Percentiles rank a stretch among this genome's conserved stretches.
phyloP scores from a whole-genome alignment of 2,329 filamentous ascomycete genomes.

The Rugonectria rugulosa region DNA sequence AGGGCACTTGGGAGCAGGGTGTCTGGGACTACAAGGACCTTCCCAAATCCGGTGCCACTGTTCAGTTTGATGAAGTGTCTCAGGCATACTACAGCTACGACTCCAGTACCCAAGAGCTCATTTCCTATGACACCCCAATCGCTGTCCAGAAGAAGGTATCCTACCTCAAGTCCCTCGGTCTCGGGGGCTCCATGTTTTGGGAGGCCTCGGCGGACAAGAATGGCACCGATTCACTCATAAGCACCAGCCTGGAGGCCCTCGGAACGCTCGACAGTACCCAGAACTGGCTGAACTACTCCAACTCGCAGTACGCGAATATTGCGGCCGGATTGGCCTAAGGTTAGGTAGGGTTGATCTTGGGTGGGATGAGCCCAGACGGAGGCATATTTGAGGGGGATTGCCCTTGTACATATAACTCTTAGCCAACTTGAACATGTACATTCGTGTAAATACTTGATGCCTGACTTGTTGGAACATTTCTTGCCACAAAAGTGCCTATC shows the following conservation, averaged over 20 bases:
- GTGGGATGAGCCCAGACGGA: background rate
- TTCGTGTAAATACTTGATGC: too few relatives aligned
- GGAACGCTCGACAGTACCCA: slow-evolving; percentile 51
- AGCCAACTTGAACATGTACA: too few relatives aligned
- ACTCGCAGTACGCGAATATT: slow-evolving; percentile 62
- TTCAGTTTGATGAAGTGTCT: slow-evolving; percentile 62
- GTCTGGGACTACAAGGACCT: slow-evolving; percentile 84
- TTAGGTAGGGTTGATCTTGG: background rate
- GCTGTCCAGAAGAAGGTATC: slow-evolving; percentile 67
- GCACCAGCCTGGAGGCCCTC: slow-evolving; percentile 51
- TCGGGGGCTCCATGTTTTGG: slow-evolving; percentile 88
- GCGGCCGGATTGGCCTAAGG: slow-evolving; percentile 10
- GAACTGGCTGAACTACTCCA: slow-evolving; percentile 61
- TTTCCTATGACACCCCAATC: slow-evolving; percentile 73
- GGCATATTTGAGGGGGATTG: background rate
- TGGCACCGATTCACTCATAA: slow-evolving; percentile 66
- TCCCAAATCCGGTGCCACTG: slow-evolving; percentile 66
- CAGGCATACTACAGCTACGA: slow-evolving; percentile 78
- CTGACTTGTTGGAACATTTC: too few relatives aligned
- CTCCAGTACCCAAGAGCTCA: slow-evolving; percentile 62
- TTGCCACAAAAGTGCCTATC: too few relatives aligned
- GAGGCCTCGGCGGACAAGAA: slow-evolving; percentile 74
- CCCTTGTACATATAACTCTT: slow-evolving; percentile 12
- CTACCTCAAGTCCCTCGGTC: slow-evolving; percentile 66
- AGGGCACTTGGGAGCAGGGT: slow-evolving; percentile 75